phyloP scores from a whole-genome alignment of 1,284 basidiomycete genomes.

The Leccinum solheimii region DNA sequence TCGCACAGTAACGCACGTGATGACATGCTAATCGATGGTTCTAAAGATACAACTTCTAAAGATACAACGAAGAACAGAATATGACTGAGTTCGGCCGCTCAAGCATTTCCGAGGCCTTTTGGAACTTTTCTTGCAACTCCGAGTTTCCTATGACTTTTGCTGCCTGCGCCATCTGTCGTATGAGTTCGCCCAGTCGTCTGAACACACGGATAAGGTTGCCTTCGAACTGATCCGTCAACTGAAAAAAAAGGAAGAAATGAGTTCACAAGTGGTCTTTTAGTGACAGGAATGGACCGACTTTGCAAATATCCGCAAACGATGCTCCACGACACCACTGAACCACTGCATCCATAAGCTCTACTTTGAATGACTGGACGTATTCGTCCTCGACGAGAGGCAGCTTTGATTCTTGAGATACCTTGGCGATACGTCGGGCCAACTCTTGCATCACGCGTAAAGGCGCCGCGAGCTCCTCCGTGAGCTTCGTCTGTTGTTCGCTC shows the following conservation, averaged over 20 bases:
- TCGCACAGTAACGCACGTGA: neutral
- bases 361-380: slow-evolving; percentile 95
- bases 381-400: slow-evolving; percentile 89
- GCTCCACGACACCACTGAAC: slow-evolving; percentile 97
- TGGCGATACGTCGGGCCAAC: slow-evolving; percentile 91
- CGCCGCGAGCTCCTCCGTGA: slow-evolving; percentile 91
- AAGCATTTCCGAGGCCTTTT: slow-evolving; percentile 84
- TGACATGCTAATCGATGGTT: neutral
- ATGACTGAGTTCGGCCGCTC: slow-evolving; percentile 92
- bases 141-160: slow-evolving; percentile 96
- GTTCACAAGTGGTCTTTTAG: neutral
- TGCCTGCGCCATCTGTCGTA: slow-evolving; percentile 93
- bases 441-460: slow-evolving; percentile 96
- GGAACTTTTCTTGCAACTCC: slow-evolving; percentile 91
- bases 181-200: slow-evolving; percentile 88
- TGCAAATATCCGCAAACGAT: slow-evolving; percentile 96
- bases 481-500: slow-evolving; percentile 85
- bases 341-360: slow-evolving; percentile 97
- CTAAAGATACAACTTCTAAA: slow-evolving; percentile 49
- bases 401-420: slow-evolving; percentile 93
- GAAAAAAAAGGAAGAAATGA: slow-evolving; percentile 6
- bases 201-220: slow-evolving; percentile 94
- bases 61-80: slow-evolving; percentile 86
- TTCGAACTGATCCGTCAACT: slow-evolving; percentile 97
- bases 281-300: slow-evolving; percentile 51